These are phyloP conservation scores for Reticulascus tulasneorum DNA, from an alignment of 2,329 filamentous ascomycete species.

Conservation along the genomic window DNA sequence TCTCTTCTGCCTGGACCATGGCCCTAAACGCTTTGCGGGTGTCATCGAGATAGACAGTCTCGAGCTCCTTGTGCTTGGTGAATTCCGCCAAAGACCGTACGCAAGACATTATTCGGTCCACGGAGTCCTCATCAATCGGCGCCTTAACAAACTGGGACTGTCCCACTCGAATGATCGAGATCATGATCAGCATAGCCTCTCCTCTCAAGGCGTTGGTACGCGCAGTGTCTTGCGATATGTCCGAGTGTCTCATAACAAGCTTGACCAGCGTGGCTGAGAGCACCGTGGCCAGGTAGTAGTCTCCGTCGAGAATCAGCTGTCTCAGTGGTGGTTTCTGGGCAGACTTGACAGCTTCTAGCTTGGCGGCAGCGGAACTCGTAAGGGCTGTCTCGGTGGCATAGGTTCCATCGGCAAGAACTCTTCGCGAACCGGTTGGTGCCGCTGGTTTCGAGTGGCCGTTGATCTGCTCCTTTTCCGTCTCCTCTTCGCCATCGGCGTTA, in stretches of 20 bases:
- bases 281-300: conserved; percentile 93
- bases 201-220: conserved; percentile 92
- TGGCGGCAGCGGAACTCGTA: conserved; percentile 86
- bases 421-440: conserved; percentile 78
- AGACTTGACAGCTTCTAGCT: conserved; percentile 92
- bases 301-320: conserved; percentile 92
- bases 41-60: conserved; percentile 89
- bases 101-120: conserved; percentile 98
- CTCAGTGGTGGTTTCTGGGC: conserved; percentile 93
- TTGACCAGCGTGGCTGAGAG: conserved; percentile 96
- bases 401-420: conserved; percentile 91
- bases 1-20: conserved; percentile 96
- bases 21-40: conserved; percentile 93
- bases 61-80: conserved; percentile 81
- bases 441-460: conserved; percentile 77
- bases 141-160: conserved; percentile 99
- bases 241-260: conserved; percentile 93
- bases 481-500: conserved; percentile 69
- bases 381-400: conserved; percentile 96
- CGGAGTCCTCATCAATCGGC: conserved; percentile 93
- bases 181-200: conserved; percentile 99
- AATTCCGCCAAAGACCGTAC: conserved; percentile 91
- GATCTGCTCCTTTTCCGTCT: conserved; percentile 58
- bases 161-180: conserved; percentile 94
- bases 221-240: conserved; percentile 80